phyloP scores from a whole-genome alignment of 2,329 filamentous ascomycete genomes.

The Ophiostoma ulmi region DNA sequence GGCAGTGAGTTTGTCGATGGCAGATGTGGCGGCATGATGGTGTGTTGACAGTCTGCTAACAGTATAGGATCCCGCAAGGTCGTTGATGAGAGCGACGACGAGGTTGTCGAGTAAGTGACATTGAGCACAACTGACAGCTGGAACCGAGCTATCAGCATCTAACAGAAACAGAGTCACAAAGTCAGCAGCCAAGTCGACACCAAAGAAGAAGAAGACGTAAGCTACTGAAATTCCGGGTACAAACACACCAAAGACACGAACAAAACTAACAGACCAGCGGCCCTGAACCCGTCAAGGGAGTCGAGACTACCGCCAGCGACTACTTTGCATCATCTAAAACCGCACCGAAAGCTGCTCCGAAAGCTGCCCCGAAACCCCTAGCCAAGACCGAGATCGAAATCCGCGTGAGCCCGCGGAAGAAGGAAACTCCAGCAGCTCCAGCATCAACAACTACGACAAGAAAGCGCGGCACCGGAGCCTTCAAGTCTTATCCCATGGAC shows the following conservation, averaged over 20 bases:
- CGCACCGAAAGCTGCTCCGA: constrained; percentile 42
- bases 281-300: constrained; percentile 43
- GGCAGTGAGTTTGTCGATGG: background rate
- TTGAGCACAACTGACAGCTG: background rate
- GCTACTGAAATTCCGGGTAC: constrained; percentile 26
- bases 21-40: constrained; percentile 8
- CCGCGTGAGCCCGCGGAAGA: constrained; percentile 50
- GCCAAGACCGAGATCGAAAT: constrained; percentile 42
- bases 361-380: constrained; percentile 38
- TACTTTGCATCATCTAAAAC: constrained; percentile 51
- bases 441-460: constrained; percentile 30
- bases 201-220: constrained; percentile 53
- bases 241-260: too few species aligned
- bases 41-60: background rate
- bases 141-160: background rate
- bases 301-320: constrained; percentile 51
- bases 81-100: constrained; percentile 29
- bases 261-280: constrained; percentile 31
- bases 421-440: constrained; percentile 33
- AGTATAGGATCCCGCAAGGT: constrained; percentile 32
- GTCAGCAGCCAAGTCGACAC: constrained; percentile 44
- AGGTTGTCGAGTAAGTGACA: constrained; percentile 33
- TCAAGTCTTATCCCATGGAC: constrained; percentile 40
- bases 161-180: constrained; percentile 48
- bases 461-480: constrained; percentile 39